These are phyloP conservation scores for Hanseniaspora meyeri DNA, from an alignment of 805 yeast genomes.

Conservation along the genomic window DNA sequence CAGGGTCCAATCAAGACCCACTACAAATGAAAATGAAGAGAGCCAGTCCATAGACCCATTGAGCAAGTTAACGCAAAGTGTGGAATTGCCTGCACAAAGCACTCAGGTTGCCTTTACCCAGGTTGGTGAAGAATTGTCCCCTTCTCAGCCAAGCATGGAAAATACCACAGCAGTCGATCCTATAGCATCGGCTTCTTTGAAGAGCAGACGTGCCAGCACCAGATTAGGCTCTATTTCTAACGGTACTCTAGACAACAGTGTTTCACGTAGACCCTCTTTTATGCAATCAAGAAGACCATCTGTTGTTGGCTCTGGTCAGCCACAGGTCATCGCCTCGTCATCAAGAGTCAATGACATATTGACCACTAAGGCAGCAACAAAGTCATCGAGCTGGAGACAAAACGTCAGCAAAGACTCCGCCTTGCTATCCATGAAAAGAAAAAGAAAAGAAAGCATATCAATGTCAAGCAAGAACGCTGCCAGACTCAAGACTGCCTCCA, in stretches of 20 bases:
- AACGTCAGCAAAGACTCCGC: constrained; percentile 23
- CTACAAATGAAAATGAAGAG: constrained; percentile 18
- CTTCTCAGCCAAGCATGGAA: constrained; percentile 12
- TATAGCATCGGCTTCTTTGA: constrained; percentile 13
- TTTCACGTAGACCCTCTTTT: constrained; percentile 11
- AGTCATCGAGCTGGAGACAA: constrained; percentile 18
- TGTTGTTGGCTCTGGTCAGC: background rate
- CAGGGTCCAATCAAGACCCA: constrained; percentile 13
- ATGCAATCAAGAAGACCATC: constrained; percentile 12
- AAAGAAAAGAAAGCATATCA: constrained; percentile 15
- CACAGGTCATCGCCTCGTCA: constrained; percentile 7
- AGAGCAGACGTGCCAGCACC: constrained; percentile 12
- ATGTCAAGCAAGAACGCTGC: background rate
- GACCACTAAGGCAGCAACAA: constrained; percentile 14
- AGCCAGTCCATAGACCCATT: background rate
- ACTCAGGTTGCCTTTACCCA: constrained; percentile 7
- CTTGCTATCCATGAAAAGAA: constrained; percentile 24
- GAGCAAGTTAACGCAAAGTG: constrained; percentile 6
- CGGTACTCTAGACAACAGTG: constrained; percentile 10
- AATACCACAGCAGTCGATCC: constrained; percentile 9
- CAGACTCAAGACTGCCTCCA: background rate
- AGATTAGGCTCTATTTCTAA: constrained; percentile 16
- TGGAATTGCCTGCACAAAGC: constrained; percentile 5
- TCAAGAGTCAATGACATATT: constrained; percentile 7
- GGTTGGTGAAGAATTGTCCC: background rate